phyloP scores from a whole-genome alignment of 345 rosid genomes.

The Populus ilicifolia region DNA sequence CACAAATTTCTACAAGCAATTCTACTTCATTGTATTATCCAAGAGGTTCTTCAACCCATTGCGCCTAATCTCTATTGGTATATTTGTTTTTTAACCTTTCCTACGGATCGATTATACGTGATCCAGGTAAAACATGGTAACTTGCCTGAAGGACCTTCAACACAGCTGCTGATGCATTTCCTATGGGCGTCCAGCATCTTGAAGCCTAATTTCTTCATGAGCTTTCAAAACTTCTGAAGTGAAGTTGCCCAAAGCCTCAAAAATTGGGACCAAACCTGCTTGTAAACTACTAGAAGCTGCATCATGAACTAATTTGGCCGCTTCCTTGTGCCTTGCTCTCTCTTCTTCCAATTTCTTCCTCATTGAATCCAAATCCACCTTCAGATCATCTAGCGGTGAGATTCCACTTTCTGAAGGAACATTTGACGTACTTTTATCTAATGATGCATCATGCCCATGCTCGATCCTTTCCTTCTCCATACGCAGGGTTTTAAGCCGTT shows the following conservation, averaged over 20 bases:
- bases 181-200: constrained; percentile 22
- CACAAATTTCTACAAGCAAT: not conserved
- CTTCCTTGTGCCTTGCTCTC: constrained; percentile 69
- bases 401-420: constrained; percentile 56
- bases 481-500: constrained; percentile 49
- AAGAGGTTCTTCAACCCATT: not conserved
- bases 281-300: constrained; percentile 81
- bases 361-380: constrained; percentile 87
- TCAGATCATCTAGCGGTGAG: constrained; percentile 71
- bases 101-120: not conserved
- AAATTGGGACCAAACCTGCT: constrained; percentile 78
- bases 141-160: not conserved
- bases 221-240: constrained; percentile 73
- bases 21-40: not conserved
- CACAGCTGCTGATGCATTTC: constrained; percentile 1
- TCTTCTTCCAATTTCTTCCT: constrained; percentile 70
- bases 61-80: constrained; percentile 3
- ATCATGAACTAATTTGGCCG: constrained; percentile 57
- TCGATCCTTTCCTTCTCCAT: constrained; percentile 58
- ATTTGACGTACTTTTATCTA: constrained; percentile 57
- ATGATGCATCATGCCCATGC: constrained; percentile 52
- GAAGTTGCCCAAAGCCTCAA: constrained; percentile 72
- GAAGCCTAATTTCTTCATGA: constrained; percentile 69
- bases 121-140: not conserved
- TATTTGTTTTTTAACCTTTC: not conserved